Conservation (phyloP, 306 rosid genomes). For the Castanopsis chinensis region DNA sequence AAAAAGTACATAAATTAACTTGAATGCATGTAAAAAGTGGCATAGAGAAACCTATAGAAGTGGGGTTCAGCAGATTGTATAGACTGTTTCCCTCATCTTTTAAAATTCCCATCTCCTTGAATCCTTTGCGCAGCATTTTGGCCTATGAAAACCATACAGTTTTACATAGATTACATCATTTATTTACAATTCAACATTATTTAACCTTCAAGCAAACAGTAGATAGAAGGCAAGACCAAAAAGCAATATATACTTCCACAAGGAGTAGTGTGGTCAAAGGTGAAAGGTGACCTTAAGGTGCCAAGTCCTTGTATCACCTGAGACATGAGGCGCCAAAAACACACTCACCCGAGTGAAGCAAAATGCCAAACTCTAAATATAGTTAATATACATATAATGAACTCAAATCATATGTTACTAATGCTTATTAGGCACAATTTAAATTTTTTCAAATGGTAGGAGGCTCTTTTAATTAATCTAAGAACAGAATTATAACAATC, state of each 20-base stretch:
- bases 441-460: no score
- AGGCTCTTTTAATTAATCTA: no score
- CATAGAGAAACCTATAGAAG: conserved; percentile 70
- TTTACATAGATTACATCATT: conserved; percentile 15
- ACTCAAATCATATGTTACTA: no score
- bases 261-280: background rate
- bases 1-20: background rate
- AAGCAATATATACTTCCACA: background rate
- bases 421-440: no score
- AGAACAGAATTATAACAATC: no score
- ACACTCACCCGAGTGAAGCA: no score
- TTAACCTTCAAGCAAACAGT: conserved; percentile 22
- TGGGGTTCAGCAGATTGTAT: conserved; percentile 86
- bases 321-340: no score
- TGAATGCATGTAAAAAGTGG: conserved; percentile 4
- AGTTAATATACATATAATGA: no score
- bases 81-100: conserved; percentile 44
- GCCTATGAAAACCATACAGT: conserved; percentile 47
- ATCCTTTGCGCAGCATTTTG: conserved; percentile 74
- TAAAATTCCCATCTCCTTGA: conserved; percentile 77
- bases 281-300: no score
- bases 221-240: background rate
- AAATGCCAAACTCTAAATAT: no score
- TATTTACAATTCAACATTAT: background rate
- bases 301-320: no score